Conservation (phyloP, 768 basidiomycete species). For the Lactarius sp. region DNA sequence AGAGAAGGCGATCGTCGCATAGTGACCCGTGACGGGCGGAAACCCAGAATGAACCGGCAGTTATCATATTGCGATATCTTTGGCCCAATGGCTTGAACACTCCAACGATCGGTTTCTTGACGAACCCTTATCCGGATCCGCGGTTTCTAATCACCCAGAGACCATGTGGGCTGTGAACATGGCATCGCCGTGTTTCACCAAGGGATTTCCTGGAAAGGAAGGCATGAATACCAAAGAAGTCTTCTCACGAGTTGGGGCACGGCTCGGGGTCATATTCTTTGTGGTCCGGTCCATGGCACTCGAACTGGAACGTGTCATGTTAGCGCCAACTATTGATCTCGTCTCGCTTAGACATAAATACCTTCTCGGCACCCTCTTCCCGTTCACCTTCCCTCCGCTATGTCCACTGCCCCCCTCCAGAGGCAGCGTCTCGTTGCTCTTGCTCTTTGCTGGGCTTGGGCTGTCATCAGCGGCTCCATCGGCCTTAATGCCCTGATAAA, state of each 20-base stretch:
- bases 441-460: slow-evolving; percentile 31
- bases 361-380: not conserved
- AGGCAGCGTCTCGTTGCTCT: slow-evolving; percentile 30
- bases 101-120: too few relatives aligned
- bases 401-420: slow-evolving; percentile 16
- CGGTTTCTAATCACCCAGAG: not conserved
- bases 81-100: too few relatives aligned
- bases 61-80: too few relatives aligned
- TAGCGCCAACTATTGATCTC: not conserved
- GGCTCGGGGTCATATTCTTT: not conserved
- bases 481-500: slow-evolving; percentile 35
- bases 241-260: not conserved
- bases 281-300: not conserved
- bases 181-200: not conserved
- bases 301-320: not conserved
- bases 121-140: not conserved
- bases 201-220: slow-evolving; percentile 1
- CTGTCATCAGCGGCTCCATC: slow-evolving; percentile 30
- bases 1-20: not conserved
- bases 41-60: too few relatives aligned
- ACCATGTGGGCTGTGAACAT: not conserved
- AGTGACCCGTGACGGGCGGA: not conserved
- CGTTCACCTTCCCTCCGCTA: not conserved
- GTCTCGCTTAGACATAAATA: slow-evolving; percentile 1
- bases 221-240: slow-evolving; percentile 11